These are phyloP conservation scores for Botrytis fabae DNA, from an alignment of 2,329 filamentous ascomycete genomes.

Conservation along the genomic window DNA sequence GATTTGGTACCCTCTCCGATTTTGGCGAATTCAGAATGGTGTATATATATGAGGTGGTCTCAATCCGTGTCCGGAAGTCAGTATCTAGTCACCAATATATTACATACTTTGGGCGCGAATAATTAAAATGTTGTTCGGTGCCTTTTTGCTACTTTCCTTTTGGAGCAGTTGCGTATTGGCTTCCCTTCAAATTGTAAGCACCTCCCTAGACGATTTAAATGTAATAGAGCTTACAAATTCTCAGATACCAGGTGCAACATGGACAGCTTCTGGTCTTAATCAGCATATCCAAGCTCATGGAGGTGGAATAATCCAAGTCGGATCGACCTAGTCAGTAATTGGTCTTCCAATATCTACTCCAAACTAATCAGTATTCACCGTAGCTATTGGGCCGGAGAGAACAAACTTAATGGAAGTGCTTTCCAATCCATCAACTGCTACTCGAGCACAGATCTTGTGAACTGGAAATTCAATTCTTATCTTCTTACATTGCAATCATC, in stretches of 20 bases:
- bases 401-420: conserved; percentile 61
- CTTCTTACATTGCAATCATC: conserved; percentile 54
- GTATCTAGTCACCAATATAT: background rate
- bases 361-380: background rate
- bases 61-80: background rate
- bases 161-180: conserved; percentile 13
- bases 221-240: background rate
- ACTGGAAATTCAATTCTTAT: conserved; percentile 63
- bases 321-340: conserved; percentile 46
- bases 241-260: conserved; percentile 38
- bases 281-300: conserved; percentile 67
- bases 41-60: conserved; percentile 4
- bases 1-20: background rate
- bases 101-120: background rate
- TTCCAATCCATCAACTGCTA: conserved; percentile 71
- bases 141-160: conserved; percentile 4
- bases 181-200: conserved; percentile 20
- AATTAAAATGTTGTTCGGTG: background rate
- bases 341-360: background rate
- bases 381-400: conserved; percentile 61
- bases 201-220: no score
- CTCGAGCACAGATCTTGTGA: conserved; percentile 60
- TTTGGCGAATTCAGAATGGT: background rate
- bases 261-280: conserved; percentile 41
- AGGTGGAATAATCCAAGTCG: conserved; percentile 60